phyloP scores from a whole-genome alignment of 2,329 filamentous ascomycete genomes.

The Colletotrichum trifolii region DNA sequence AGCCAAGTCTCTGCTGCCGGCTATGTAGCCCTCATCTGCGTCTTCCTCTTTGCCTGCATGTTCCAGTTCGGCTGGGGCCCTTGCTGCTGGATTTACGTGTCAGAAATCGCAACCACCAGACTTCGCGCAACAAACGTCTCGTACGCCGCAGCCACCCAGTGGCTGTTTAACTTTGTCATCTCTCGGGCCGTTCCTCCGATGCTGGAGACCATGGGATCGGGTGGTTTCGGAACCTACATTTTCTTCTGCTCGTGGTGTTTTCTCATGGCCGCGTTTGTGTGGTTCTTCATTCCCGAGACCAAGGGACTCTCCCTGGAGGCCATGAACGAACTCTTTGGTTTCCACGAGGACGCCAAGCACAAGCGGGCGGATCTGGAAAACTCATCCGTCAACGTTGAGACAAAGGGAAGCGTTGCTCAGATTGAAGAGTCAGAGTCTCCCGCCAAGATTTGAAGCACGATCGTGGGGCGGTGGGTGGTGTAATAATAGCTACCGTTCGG shows the following conservation, averaged over 20 bases:
- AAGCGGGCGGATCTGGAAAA: slow-evolving; percentile 22
- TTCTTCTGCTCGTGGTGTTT: slow-evolving; percentile 54
- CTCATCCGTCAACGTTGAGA: slow-evolving; percentile 13
- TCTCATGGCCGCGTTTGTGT: slow-evolving; percentile 29
- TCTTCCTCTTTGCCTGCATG: slow-evolving; percentile 68
- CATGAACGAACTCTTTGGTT: slow-evolving; percentile 33
- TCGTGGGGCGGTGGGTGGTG: too few species aligned
- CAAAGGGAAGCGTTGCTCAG: slow-evolving; percentile 8
- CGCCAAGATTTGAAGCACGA: too few species aligned
- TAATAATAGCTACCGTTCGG: too few species aligned
- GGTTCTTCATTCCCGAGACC: slow-evolving; percentile 63
- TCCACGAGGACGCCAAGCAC: slow-evolving; percentile 7
- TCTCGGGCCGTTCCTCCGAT: slow-evolving; percentile 72
- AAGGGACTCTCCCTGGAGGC: slow-evolving; percentile 49
- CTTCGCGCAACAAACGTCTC: slow-evolving; percentile 63
- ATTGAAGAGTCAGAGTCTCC: not conserved
- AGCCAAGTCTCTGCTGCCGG: slow-evolving; percentile 54
- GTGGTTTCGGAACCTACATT: slow-evolving; percentile 56
- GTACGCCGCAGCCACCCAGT: slow-evolving; percentile 70
- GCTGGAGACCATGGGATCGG: slow-evolving; percentile 61
- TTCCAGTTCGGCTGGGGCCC: slow-evolving; percentile 55
- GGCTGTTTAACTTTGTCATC: slow-evolving; percentile 75
- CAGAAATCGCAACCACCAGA: slow-evolving; percentile 64
- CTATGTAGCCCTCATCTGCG: slow-evolving; percentile 73
- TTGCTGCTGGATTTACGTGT: slow-evolving; percentile 57